phyloP scores from a whole-genome alignment of 208 protist genomes.

The Trypanosoma rangeli region DNA sequence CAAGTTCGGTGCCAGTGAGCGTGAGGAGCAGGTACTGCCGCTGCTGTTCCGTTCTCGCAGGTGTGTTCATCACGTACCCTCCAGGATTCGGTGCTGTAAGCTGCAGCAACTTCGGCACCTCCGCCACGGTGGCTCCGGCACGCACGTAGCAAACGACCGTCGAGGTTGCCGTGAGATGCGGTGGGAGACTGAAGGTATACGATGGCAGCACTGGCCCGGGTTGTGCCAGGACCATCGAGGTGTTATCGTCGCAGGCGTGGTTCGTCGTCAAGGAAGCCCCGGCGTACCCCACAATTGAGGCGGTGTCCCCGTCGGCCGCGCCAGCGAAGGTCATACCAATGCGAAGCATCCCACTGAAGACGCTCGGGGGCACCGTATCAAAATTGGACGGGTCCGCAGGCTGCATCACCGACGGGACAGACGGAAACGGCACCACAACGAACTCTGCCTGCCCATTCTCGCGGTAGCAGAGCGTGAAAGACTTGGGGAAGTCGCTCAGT shows the following conservation, averaged over 20 bases:
- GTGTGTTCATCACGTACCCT: constrained; percentile 64
- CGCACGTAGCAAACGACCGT: constrained; percentile 81
- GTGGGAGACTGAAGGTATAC: constrained; percentile 62
- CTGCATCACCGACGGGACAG: constrained; percentile 23
- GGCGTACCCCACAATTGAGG: constrained; percentile 71
- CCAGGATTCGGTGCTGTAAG: constrained; percentile 61
- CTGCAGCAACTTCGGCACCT: constrained; percentile 77
- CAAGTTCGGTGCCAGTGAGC: constrained; percentile 54
- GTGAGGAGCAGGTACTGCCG: constrained; percentile 80
- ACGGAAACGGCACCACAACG: constrained; percentile 61
- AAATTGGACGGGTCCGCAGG: constrained; percentile 58
- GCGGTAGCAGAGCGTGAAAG: constrained; percentile 82
- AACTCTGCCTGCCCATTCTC: constrained; percentile 69
- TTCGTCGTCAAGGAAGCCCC: constrained; percentile 42
- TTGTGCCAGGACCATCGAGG: constrained; percentile 34
- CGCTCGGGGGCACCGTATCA: constrained; percentile 41
- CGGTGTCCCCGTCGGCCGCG: constrained; percentile 50
- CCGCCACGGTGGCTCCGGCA: constrained; percentile 65
- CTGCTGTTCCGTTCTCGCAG: constrained; percentile 22
- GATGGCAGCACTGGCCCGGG: constrained; percentile 41
- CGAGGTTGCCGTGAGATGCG: constrained; percentile 25
- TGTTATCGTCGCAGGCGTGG: constrained; percentile 64
- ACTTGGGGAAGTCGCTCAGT: constrained; percentile 49
- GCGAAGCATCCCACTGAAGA: constrained; percentile 32
- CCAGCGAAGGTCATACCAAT: constrained; percentile 59